A percentile compares a stretch with the other conserved stretches of the same genome.
phyloP scores from a whole-genome alignment of 2,329 filamentous ascomycete genomes.

The Nothopassalora personata region DNA sequence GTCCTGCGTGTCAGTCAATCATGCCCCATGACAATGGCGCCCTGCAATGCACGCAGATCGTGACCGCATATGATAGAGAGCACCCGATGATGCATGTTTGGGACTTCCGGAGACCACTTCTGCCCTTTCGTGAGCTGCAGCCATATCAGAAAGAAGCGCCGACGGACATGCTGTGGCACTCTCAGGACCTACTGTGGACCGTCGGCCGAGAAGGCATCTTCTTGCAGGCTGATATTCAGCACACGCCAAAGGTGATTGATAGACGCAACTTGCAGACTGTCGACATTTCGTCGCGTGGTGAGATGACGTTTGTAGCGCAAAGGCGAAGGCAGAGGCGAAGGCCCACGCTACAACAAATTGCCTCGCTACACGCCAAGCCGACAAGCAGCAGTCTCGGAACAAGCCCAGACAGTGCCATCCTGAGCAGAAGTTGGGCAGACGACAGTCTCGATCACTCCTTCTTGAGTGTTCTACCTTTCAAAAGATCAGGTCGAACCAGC shows the following conservation, averaged over 20 bases:
- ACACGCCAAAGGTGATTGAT: slow-evolving; percentile 54
- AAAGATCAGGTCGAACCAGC: slow-evolving; percentile 9
- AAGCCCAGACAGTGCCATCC: slow-evolving; percentile 33
- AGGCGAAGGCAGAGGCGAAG: slow-evolving; percentile 42
- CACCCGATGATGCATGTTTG: slow-evolving; percentile 59
- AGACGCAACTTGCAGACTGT: slow-evolving; percentile 53
- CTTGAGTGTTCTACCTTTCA: slow-evolving; percentile 37
- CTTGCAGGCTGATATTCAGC: slow-evolving; percentile 58
- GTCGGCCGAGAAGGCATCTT: slow-evolving; percentile 58
- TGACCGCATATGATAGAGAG: slow-evolving; percentile 57
- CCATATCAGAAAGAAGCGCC: slow-evolving; percentile 48
- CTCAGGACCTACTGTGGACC: slow-evolving; percentile 60
- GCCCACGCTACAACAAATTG: slow-evolving; percentile 13
- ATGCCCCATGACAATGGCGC: slow-evolving; percentile 48
- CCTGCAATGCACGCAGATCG: slow-evolving; percentile 58
- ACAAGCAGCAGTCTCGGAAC: slow-evolving; percentile 16
- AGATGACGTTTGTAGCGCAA: slow-evolving; percentile 52
- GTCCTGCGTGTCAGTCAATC: slow-evolving; percentile 53
- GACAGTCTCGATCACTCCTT: slow-evolving; percentile 54
- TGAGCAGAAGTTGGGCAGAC: slow-evolving; percentile 46
- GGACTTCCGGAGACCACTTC: slow-evolving; percentile 57
- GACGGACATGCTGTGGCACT: slow-evolving; percentile 59
- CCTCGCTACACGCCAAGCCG: slow-evolving; percentile 9
- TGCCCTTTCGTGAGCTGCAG: slow-evolving; percentile 59
- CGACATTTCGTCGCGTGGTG: slow-evolving; percentile 53